phyloP scores from a whole-genome alignment of 2,329 filamentous ascomycete species.

The Fusarium proliferatum region DNA sequence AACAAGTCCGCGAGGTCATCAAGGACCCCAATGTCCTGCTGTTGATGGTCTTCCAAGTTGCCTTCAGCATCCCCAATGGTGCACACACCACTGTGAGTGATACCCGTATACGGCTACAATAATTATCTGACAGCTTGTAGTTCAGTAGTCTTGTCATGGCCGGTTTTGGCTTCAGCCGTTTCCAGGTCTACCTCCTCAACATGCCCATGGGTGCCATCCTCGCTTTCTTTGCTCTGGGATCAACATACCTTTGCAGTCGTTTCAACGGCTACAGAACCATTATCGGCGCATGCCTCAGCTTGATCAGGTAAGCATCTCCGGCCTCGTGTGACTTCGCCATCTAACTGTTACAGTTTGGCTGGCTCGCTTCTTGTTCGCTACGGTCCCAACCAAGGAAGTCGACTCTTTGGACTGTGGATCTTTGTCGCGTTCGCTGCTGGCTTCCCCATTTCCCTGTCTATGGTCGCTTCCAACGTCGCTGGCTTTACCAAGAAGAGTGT shows the following conservation, averaged over 20 bases:
- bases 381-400: conserved; percentile 30
- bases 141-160: conserved; percentile 43
- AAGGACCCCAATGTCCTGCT: conserved; percentile 36
- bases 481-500: conserved; percentile 42
- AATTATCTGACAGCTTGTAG: background rate
- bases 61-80: conserved; percentile 38
- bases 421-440: conserved; percentile 40
- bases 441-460: conserved; percentile 30
- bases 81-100: conserved; percentile 33
- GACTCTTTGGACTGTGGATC: conserved; percentile 27
- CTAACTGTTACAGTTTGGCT: conserved; percentile 13
- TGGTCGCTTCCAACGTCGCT: conserved; percentile 39
- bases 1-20: conserved; percentile 36
- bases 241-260: conserved; percentile 34
- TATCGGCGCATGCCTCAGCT: conserved; percentile 26
- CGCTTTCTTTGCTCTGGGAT: conserved; percentile 29
- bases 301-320: conserved; percentile 27
- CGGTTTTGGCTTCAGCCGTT: conserved; percentile 34
- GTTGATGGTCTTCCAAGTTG: conserved; percentile 35
- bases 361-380: conserved; percentile 36
- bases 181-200: conserved; percentile 38
- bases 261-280: conserved; percentile 34
- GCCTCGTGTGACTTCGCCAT: accelerated
- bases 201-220: conserved; percentile 40
- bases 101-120: accelerated